A percentile compares a stretch with the other conserved stretches of the same genome.
Evolutionary conservation across 192 early-diverging fungal species (phyloP).

Genomic region (Lobulomyces angularis): DNA sequence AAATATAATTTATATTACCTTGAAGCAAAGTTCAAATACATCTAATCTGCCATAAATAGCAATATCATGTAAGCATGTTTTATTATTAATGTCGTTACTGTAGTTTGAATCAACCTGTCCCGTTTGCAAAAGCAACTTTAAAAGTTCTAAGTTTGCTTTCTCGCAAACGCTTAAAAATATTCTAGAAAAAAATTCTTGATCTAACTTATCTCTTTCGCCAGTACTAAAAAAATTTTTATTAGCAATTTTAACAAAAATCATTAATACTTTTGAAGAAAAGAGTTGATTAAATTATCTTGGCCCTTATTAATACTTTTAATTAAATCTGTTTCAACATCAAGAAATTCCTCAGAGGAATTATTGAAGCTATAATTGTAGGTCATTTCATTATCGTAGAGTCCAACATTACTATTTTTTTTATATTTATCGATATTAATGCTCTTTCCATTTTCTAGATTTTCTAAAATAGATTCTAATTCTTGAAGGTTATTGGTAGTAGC

Average conservation of each 20-base stretch:
- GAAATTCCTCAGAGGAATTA: too few species aligned
- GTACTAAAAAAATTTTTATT: too few species aligned
- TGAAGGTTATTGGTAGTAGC: constrained; percentile 60
- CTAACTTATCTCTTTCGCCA: too few species aligned
- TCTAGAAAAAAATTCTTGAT: constrained; percentile 49
- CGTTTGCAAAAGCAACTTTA: constrained; percentile 51
- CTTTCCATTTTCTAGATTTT: background rate
- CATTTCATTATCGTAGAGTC: too few species aligned
- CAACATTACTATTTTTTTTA: too few species aligned
- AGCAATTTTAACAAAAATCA: too few species aligned
- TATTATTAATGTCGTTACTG: constrained; percentile 85
- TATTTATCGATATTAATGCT: background rate
- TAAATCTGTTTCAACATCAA: too few species aligned
- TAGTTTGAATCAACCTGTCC: constrained; percentile 64
- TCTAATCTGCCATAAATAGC: constrained; percentile 67
- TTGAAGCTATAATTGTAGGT: too few species aligned
- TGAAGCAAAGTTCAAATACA: constrained; percentile 46
- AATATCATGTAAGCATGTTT: constrained; percentile 79
- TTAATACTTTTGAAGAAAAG: too few species aligned
- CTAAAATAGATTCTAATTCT: constrained; percentile 43
- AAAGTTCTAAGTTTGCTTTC: constrained; percentile 24
- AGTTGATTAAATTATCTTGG: too few species aligned
- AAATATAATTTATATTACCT: constrained; percentile 35
- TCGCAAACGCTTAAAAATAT: constrained; percentile 61
- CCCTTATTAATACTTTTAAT: too few species aligned